A percentile compares a stretch with the other conserved stretches of the same genome.
These are phyloP conservation scores for Silybum marianum DNA, from an alignment of 129 eudicot species.

Conservation along the genomic window DNA sequence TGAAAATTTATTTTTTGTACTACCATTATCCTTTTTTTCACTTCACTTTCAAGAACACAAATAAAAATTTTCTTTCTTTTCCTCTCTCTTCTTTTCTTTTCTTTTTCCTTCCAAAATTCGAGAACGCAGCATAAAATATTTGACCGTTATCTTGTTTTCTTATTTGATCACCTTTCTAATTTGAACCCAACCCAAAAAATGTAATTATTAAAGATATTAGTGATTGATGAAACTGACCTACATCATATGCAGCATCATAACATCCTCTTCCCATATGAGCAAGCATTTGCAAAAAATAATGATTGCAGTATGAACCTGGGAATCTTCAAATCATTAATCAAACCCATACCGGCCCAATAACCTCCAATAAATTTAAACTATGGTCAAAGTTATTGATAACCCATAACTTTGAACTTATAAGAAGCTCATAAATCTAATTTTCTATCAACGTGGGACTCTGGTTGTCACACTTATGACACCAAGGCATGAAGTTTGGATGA, in stretches of 20 bases:
- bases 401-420: not conserved
- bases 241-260: conserved; percentile 80
- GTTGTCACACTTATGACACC: not conserved
- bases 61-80: too few relatives aligned
- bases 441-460: not conserved
- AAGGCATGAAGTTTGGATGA: not conserved
- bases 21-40: too few relatives aligned
- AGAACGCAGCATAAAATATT: too few relatives aligned
- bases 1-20: too few relatives aligned
- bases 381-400: not conserved
- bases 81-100: too few relatives aligned
- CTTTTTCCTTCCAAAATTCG: too few relatives aligned
- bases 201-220: conserved; percentile 11
- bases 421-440: not conserved
- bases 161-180: too few relatives aligned
- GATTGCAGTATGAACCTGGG: conserved; percentile 91
- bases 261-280: conserved; percentile 87
- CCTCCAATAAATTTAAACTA: not conserved
- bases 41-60: too few relatives aligned
- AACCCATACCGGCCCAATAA: not conserved
- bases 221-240: conserved; percentile 50
- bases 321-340: conserved; percentile 1
- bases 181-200: not conserved
- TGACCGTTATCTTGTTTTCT: too few relatives aligned
- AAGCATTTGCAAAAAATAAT: conserved; percentile 86